Evolutionary conservation across 495 filamentous ascomycete species (phyloP), one percentile per base, ranked within the genome.

Genomic region (Bombardia bombarda): DNA sequence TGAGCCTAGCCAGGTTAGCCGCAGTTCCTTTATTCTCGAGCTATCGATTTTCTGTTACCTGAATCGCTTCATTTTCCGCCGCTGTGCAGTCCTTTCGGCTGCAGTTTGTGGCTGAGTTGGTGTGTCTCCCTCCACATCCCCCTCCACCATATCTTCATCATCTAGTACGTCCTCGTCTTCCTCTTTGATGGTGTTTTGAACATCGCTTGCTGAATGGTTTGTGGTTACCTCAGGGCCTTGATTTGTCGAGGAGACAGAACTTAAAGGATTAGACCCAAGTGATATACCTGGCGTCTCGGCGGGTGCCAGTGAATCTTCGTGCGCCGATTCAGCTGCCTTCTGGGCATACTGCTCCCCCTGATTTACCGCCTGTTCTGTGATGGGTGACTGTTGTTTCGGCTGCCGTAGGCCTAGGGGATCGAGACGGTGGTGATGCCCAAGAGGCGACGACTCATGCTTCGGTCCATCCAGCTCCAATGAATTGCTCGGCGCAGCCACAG

Each of bases 11-110:
- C 35, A 45, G 12, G 40, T 67, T 36, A 67, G 58, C 34, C 26
- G 7, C 40, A 42, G 47, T 41, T 51, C 21, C 13, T 45, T 44
- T 20, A 21, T 32, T 32, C 7, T 25, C 2, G 31, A 26, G 2
- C 13, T 14, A 21, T 10, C 16, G 1, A 14, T 17, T 23, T 7
- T 7, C 26, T 10, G 10, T 41, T 74, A 94, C 89, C 89, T 79
- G 53, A 95, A 95, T 45, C 90, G 77, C 70, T 95, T 95, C 87
- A 92, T 93, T 62, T 94, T 95, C 53, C 89, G 80, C 58, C 89
- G 84, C 49, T 92, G 86, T 23, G 82, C 83, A 16, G 80, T 74
- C 45, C 81, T 68, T 62, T 87, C 85, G 10, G 80, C 80, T 9
- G 77, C 78, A 19, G 81, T 83, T 47, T 80, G 79, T 12, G 73